phyloP scores from a whole-genome alignment of 345 rosid species.

The Cardamine occulta region DNA sequence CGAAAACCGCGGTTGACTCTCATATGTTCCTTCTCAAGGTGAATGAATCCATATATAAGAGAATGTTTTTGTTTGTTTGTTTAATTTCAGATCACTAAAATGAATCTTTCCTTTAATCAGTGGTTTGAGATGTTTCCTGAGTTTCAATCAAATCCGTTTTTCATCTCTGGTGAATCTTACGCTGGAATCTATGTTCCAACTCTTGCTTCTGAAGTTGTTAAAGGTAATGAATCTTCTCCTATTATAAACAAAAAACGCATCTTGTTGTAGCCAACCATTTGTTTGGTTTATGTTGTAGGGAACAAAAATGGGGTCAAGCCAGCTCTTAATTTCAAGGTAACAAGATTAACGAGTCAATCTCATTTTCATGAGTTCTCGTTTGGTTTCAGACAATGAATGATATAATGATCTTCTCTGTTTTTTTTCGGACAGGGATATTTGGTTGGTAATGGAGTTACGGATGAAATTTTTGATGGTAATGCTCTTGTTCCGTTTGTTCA shows the following conservation, averaged over 20 bases:
- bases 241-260: not conserved
- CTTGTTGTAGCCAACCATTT: not conserved
- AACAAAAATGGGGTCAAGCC: conserved; percentile 70
- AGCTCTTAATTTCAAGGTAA: conserved; percentile 70
- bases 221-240: conserved; percentile 52
- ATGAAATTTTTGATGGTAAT: conserved; percentile 71
- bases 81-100: conserved; percentile 10
- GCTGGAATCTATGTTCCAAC: conserved; percentile 95
- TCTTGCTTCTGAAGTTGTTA: conserved; percentile 77
- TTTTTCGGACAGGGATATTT: conserved; percentile 67
- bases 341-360: conserved; percentile 1
- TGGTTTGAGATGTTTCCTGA: conserved; percentile 86
- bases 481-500: conserved; percentile 91
- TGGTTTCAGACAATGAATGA: not conserved
- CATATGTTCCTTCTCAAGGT: conserved; percentile 86
- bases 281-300: conserved; percentile 49
- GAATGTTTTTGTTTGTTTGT: not conserved
- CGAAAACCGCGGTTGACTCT: conserved; percentile 74
- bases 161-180: conserved; percentile 91
- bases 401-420: not conserved
- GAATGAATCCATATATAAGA: not conserved
- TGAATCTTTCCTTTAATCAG: conserved; percentile 39
- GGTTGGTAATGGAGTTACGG: conserved; percentile 95
- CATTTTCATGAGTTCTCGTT: not conserved
- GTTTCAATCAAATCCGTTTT: conserved; percentile 79